A percentile compares a stretch with the other conserved stretches of the same genome.
Evolutionary conservation across 371 early-diverging fungal genomes (phyloP).

Genomic region (Choanephora cucurbitarum): DNA sequence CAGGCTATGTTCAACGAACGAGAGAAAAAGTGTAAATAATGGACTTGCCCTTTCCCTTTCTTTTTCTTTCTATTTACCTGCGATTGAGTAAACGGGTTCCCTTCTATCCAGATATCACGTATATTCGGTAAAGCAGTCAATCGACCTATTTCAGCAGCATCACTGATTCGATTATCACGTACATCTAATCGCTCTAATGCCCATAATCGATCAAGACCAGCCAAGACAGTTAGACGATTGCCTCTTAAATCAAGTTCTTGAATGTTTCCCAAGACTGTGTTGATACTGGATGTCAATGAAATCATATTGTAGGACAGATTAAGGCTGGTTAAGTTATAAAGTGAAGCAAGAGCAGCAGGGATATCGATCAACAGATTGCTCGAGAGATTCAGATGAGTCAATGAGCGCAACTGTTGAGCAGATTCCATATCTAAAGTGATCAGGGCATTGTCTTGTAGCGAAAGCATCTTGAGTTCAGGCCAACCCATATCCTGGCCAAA

Average conservation of each 20-base stretch:
- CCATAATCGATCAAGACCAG: slow-evolving; percentile 71
- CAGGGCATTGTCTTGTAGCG: slow-evolving; percentile 61
- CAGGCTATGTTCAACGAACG: slow-evolving; percentile 32
- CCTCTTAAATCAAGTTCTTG: slow-evolving; percentile 62
- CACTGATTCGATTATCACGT: slow-evolving; percentile 65
- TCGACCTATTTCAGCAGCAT: slow-evolving; percentile 60
- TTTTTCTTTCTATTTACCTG: slow-evolving; percentile 41
- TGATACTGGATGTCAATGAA: slow-evolving; percentile 59
- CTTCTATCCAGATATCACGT: slow-evolving; percentile 59
- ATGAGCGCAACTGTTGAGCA: slow-evolving; percentile 38
- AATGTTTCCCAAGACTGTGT: slow-evolving; percentile 68
- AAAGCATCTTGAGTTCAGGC: slow-evolving; percentile 51
- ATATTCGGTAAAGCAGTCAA: slow-evolving; percentile 60
- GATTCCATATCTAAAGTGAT: slow-evolving; percentile 53
- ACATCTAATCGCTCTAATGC: slow-evolving; percentile 72
- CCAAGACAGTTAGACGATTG: slow-evolving; percentile 66
- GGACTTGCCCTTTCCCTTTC: too few species aligned
- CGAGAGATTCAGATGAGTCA: slow-evolving; percentile 67
- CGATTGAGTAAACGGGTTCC: slow-evolving; percentile 59
- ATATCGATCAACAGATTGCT: slow-evolving; percentile 64
- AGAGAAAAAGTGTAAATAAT: neutral
- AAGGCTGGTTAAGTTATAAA: slow-evolving; percentile 62
- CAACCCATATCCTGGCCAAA: slow-evolving; percentile 30
- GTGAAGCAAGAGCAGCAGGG: slow-evolving; percentile 55
- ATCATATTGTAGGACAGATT: slow-evolving; percentile 71